phyloP scores from a whole-genome alignment of 2,329 filamentous ascomycete genomes.

The Alternaria incomplexa region DNA sequence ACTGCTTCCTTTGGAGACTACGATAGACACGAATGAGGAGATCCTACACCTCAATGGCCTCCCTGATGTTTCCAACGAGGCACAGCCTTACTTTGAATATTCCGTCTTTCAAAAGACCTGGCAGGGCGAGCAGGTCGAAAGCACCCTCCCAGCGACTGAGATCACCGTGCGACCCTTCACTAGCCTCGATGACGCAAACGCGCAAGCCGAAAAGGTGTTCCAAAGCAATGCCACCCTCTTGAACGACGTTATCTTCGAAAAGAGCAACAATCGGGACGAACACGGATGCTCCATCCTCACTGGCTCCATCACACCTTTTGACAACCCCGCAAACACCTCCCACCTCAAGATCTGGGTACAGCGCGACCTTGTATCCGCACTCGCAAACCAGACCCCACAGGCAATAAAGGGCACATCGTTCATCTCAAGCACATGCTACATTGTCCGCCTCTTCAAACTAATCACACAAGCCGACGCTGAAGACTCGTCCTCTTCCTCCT shows the following conservation, averaged over 20 bases:
- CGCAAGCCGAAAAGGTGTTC: constrained; percentile 18
- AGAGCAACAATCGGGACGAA: constrained; percentile 11
- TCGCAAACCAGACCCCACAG: constrained; percentile 11
- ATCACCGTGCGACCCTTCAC: constrained; percentile 14
- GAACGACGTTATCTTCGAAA: constrained; percentile 5
- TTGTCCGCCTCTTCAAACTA: constrained; percentile 29
- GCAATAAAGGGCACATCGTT: constrained; percentile 8
- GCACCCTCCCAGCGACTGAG: neutral
- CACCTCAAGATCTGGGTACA: constrained; percentile 27
- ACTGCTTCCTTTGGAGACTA: neutral
- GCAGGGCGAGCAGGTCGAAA: constrained; percentile 3
- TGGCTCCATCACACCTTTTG: constrained; percentile 11
- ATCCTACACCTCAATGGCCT: neutral
- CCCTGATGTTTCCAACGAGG: neutral
- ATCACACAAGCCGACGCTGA: neutral
- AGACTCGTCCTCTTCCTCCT: neutral
- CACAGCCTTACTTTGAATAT: constrained; percentile 36
- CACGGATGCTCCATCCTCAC: constrained; percentile 12
- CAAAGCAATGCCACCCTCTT: constrained; percentile 2
- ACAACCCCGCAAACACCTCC: constrained; percentile 13
- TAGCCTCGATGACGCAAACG: constrained; percentile 24
- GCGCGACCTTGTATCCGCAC: constrained; percentile 16
- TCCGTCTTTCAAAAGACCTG: constrained; percentile 25
- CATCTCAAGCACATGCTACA: constrained; percentile 27
- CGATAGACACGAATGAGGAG: neutral